phyloP scores from a whole-genome alignment of 352 stramenopile species.

The Globisporangium ultimum region DNA sequence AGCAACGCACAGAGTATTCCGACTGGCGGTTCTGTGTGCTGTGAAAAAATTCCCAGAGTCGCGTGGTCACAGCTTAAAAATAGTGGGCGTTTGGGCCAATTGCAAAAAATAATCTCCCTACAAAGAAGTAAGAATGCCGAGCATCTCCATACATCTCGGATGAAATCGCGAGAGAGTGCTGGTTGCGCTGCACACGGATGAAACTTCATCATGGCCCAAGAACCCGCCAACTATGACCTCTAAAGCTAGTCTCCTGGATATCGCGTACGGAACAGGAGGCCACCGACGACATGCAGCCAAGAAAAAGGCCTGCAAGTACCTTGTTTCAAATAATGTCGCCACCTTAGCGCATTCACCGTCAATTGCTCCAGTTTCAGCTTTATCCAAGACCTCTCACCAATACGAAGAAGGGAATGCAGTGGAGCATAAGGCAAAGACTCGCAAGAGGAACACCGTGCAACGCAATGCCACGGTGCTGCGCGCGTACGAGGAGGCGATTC shows the following conservation, averaged over 20 bases:
- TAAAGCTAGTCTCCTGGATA: no score
- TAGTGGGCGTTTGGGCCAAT: no score
- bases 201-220: no score
- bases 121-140: no score
- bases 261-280: slow-evolving; percentile 5
- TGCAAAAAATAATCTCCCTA: no score
- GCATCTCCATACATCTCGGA: no score
- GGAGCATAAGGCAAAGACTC: not conserved
- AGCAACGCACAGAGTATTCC: not conserved
- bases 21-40: not conserved
- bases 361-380: not conserved
- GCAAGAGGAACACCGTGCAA: slow-evolving; percentile 9
- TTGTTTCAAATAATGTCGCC: not conserved
- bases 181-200: no score
- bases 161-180: no score
- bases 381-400: not conserved
- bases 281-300: no score
- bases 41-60: not conserved
- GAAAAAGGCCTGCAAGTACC: slow-evolving; percentile 7
- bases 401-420: no score
- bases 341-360: not conserved
- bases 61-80: no score
- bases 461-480: not conserved
- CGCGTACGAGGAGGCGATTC: slow-evolving; percentile 51
- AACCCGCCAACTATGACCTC: no score